Percentiles rank a stretch among this genome's conserved stretches.
phyloP scores from a whole-genome alignment of 2,329 filamentous ascomycete species.

The Colletotrichum noveboracense region DNA sequence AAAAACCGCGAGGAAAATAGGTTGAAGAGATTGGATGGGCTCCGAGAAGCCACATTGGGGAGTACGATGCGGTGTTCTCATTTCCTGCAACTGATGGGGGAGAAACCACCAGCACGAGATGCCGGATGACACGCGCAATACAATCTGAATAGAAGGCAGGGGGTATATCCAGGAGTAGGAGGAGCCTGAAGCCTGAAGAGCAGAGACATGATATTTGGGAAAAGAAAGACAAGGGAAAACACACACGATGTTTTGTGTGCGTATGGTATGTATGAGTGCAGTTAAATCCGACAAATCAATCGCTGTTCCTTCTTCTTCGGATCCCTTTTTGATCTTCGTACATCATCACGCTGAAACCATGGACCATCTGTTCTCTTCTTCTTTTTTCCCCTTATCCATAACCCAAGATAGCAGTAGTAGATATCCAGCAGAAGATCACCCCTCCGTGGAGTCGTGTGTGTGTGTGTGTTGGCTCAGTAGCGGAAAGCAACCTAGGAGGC shows the following conservation, averaged over 20 bases:
- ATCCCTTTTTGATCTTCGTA: background rate
- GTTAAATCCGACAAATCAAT: background rate
- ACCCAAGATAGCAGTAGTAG: background rate
- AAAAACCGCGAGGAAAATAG: background rate
- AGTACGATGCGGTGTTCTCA: background rate
- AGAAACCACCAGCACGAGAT: background rate
- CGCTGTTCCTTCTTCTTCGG: background rate
- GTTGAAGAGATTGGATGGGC: background rate
- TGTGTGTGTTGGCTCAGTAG: background rate
- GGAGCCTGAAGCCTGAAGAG: background rate
- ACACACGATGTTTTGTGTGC: background rate
- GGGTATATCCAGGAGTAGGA: background rate
- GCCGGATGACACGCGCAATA: background rate
- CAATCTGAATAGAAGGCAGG: background rate
- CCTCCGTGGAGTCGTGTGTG: background rate
- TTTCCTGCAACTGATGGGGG: background rate
- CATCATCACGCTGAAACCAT: background rate
- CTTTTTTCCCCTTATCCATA: background rate
- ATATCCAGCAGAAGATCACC: background rate
- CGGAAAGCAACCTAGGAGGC: slow-evolving; percentile 1
- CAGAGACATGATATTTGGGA: background rate
- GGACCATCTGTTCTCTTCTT: background rate
- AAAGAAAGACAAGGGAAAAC: background rate
- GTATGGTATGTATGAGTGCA: background rate
- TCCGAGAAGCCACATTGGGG: background rate